Percentiles rank a stretch among this genome's conserved stretches.
phyloP scores from a whole-genome alignment of 192 early-diverging fungal genomes.

The Chytriomyces sp. region DNA sequence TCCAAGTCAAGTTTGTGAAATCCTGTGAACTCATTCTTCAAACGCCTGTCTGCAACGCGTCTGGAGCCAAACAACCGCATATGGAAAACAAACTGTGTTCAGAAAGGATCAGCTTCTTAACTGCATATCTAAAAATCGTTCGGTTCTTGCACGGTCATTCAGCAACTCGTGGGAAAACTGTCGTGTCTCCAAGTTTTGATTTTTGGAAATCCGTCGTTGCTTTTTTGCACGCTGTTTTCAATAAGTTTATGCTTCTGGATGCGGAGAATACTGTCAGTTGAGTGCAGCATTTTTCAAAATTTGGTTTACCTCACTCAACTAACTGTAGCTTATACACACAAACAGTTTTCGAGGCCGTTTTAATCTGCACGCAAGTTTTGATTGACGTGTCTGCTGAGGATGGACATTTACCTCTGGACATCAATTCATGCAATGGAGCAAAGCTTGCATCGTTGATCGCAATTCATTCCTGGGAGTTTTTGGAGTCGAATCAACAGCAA shows the following conservation, averaged over 20 bases:
- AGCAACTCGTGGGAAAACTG: not conserved
- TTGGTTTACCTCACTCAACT: too few species aligned
- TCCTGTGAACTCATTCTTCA: too few species aligned
- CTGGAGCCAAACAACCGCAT: too few species aligned
- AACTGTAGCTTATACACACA: not conserved
- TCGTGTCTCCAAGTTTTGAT: not conserved
- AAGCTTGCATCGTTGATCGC: not conserved
- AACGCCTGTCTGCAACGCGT: too few species aligned
- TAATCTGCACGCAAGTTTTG: conserved; percentile 4
- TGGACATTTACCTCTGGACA: not conserved
- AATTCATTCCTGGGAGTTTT: not conserved
- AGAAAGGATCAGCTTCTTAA: too few species aligned
- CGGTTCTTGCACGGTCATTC: too few species aligned
- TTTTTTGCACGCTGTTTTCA: not conserved
- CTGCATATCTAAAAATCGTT: too few species aligned
- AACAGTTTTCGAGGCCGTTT: not conserved
- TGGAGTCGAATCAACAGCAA: not conserved
- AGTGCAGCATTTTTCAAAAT: too few species aligned
- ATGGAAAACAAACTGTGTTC: too few species aligned
- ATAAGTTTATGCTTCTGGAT: not conserved
- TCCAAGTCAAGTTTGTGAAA: too few species aligned
- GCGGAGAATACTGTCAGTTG: not conserved
- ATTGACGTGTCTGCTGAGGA: conserved; percentile 22
- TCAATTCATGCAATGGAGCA: not conserved
- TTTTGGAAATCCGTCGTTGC: not conserved